These are phyloP conservation scores for Cadophora gregata DNA, from an alignment of 2,329 filamentous ascomycete species.

Conservation along the genomic window DNA sequence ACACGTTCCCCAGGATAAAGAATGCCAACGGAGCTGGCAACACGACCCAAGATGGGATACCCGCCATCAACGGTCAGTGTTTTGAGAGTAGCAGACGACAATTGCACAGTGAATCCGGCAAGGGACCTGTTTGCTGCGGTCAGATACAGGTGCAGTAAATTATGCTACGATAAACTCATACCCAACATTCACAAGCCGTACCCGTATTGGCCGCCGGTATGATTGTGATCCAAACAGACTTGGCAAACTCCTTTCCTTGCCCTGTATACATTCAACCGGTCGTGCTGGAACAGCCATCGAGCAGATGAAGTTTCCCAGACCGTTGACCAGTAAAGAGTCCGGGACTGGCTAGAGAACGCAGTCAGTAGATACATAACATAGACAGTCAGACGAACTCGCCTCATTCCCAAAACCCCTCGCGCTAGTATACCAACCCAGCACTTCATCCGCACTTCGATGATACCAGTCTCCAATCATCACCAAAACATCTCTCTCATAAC, in stretches of 20 bases:
- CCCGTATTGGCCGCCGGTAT: constrained; percentile 38
- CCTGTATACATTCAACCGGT: constrained; percentile 50
- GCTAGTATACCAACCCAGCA: constrained; percentile 52
- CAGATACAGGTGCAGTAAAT: not conserved
- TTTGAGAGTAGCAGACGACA: constrained; percentile 26
- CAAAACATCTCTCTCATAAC: constrained; percentile 49
- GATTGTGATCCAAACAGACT: constrained; percentile 39
- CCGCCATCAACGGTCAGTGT: constrained; percentile 48
- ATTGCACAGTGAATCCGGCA: constrained; percentile 30
- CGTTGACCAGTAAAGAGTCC: constrained; percentile 55
- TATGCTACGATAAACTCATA: constrained; percentile 28
- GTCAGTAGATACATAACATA: no score
- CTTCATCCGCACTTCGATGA: constrained; percentile 49
- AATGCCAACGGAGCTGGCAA: constrained; percentile 46
- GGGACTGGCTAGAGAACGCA: constrained; percentile 50
- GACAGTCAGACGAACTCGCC: constrained; percentile 34
- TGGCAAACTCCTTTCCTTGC: constrained; percentile 29
- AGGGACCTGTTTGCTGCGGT: constrained; percentile 27
- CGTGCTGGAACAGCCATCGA: constrained; percentile 51
- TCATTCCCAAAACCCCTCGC: constrained; percentile 52
- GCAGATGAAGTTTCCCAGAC: constrained; percentile 52
- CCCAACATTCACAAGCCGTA: constrained; percentile 53
- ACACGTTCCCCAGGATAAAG: constrained; percentile 51
- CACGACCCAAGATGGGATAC: constrained; percentile 36
- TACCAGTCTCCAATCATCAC: constrained; percentile 58